Evolutionary conservation across 495 filamentous ascomycete species (phyloP), one percentile per base, ranked within the genome.

Genomic region (Clavariopsis aquatica): DNA sequence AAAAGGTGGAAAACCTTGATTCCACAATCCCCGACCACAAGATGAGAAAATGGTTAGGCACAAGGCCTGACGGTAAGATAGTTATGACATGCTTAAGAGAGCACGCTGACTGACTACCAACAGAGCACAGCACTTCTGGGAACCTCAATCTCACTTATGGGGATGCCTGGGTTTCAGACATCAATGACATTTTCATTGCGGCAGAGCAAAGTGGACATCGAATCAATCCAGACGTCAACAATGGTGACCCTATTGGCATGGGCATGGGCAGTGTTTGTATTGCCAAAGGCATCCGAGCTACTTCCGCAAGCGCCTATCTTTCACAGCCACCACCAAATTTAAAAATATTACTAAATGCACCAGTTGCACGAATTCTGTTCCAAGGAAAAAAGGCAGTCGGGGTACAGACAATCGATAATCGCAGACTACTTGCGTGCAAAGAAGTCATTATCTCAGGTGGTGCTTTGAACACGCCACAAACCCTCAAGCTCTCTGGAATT

Each of bases 371-470:
- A 13, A 31, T 66, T 13, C 5, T 60, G 26, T 46, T 66, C 63
- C 49, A 66, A 15, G 29, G n/a, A 13, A 65, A 61, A 29, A 10
- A 13, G 19, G 64, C 64, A 2, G 54, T 24, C 2, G 64, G 64
- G 19, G 64, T 61, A 22, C 29, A 52, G 24, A 28, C 54, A 2
- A 31, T 56, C 13, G 36, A 46, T 53, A 41, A 49, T 2, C 45
- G 49, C 22, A 19, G 9, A 13, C 58, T 62, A 43, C 52, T 55
- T 49, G 54, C 54, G 12, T 19, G 38, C 0, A 77, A 79, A 26
- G 86, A 89, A 70, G 84, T 90, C 46, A 85, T 91, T 57, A 55
- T 90, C 5, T 74, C 85, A 17, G 85, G 78, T 12, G 87, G 87
- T 24, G 72, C 79, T 2, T 83, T 84, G 71, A 83, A 87, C 77